These are phyloP conservation scores for Salix exigua DNA, from an alignment of 345 rosid genomes.

Conservation along the genomic window DNA sequence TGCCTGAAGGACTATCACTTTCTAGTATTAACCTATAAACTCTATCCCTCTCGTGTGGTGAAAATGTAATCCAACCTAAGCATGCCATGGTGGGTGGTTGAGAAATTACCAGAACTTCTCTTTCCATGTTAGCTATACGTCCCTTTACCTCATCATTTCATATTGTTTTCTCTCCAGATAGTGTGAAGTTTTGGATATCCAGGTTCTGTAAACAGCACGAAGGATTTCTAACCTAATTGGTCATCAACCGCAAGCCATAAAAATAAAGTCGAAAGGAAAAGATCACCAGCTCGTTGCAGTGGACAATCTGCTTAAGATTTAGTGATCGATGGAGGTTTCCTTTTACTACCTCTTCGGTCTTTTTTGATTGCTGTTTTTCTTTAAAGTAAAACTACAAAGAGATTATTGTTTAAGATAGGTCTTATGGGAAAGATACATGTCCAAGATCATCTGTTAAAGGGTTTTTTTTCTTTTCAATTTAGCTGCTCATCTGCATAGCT, in stretches of 20 bases:
- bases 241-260: not conserved
- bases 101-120: not conserved
- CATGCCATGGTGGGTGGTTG: not conserved
- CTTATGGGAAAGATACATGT: too few species aligned
- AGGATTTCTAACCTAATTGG: not conserved
- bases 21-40: slow-evolving; percentile 1
- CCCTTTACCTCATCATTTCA: not conserved
- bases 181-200: not conserved
- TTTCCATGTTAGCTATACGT: too few species aligned
- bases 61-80: not conserved
- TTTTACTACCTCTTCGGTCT: not conserved
- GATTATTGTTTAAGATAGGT: not conserved
- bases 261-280: not conserved
- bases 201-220: not conserved
- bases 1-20: not conserved
- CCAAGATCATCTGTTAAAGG: too few species aligned
- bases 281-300: not conserved
- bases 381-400: too few species aligned
- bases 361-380: not conserved
- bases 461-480: too few species aligned
- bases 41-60: not conserved
- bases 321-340: not conserved
- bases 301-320: not conserved
- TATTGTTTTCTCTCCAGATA: not conserved
- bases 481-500: not conserved